Base-by-base conservation (phyloP, 345 rosid genomes). In the Streptanthus diversifolius region DNA sequence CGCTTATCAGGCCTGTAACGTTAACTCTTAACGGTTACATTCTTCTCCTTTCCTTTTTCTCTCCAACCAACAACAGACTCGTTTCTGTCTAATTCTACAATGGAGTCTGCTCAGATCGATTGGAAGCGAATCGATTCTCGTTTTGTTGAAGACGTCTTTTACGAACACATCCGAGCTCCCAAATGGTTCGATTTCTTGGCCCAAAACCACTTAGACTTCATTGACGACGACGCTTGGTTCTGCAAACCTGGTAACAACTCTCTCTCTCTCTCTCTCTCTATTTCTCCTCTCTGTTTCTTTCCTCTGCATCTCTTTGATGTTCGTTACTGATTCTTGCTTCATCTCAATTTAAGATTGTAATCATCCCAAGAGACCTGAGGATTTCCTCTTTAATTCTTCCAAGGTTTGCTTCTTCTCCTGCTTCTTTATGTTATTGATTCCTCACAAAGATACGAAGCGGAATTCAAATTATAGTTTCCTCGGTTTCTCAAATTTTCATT, bases 21-120 rank as follows among this genome's bases (percentile, higher is more conserved):
- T 68, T 68, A 44, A 48, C 39, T 40, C 66, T 27, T 27, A 59
- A 84, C 85, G 85, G 85, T 84, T 80, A 80, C 82, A 51, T 54
- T 18, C 71, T 36, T 27, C 65, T 51, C 52, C 36, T 30, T 17
- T 69, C 68, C 71, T 45, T 69, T 65, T 68, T 70, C 77, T 71
- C 29, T 39, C 5, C 39, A 47, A 79, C 68, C 54, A 53, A 71
- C 70, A 56, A 22, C 41, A 19, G 4, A 21, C 64, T 36, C 47
- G 12, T 36, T 25, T 12, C 45, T 73, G 60, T 48, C 10, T 8
- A 47, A 22, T 56, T 67, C 59, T 60, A 36, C 8, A 19, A 88
- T 93, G 98, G 96, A 93, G 66, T 90, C 96, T 19, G 98, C 96
- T 1, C 86, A 88, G 44, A 95, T 95, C 52, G 99, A 95, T 36